Conservation (phyloP, 345 rosid species). For the Moringa oleifera region DNA sequence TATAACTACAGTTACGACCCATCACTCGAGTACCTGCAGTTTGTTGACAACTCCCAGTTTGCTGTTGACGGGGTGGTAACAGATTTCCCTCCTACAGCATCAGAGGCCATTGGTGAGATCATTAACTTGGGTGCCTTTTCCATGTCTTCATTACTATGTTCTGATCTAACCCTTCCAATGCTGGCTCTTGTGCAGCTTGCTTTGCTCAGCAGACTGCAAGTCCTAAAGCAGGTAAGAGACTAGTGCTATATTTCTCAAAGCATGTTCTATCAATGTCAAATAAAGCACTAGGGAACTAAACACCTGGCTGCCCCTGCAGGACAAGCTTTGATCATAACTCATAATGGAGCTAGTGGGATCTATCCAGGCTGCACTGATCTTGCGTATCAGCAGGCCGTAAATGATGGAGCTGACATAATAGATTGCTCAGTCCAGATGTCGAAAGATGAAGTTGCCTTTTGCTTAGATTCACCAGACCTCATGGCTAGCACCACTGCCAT, state of each 20-base stretch:
- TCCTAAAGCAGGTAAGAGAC: constrained; percentile 26
- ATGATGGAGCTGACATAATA: constrained; percentile 58
- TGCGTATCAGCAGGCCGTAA: constrained; percentile 58
- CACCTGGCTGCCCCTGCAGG: constrained; percentile 16
- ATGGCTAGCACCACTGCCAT: constrained; percentile 40
- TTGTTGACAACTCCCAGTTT: constrained; percentile 33
- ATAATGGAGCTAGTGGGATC: constrained; percentile 66
- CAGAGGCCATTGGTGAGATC: constrained; percentile 43
- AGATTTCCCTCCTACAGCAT: constrained; percentile 64
- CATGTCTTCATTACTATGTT: neutral
- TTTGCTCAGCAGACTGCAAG: constrained; percentile 24
- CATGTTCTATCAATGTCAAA: neutral
- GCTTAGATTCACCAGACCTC: constrained; percentile 44
- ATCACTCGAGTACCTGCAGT: constrained; percentile 44
- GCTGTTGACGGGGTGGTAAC: constrained; percentile 68
- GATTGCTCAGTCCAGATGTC: constrained; percentile 70
- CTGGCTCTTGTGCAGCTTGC: constrained; percentile 39
- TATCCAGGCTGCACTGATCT: constrained; percentile 64
- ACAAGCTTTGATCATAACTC: constrained; percentile 40
- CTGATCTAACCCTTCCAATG: constrained; percentile 9
- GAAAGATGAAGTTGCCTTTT: constrained; percentile 60
- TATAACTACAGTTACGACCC: constrained; percentile 57
- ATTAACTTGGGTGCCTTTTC: neutral
- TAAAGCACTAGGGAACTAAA: too few species aligned
- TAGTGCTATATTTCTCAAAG: neutral